A percentile compares a stretch with the other conserved stretches of the same genome.
Evolutionary conservation across 2,329 filamentous ascomycete species (phyloP).

Genomic region (Shiraia bambusicola): DNA sequence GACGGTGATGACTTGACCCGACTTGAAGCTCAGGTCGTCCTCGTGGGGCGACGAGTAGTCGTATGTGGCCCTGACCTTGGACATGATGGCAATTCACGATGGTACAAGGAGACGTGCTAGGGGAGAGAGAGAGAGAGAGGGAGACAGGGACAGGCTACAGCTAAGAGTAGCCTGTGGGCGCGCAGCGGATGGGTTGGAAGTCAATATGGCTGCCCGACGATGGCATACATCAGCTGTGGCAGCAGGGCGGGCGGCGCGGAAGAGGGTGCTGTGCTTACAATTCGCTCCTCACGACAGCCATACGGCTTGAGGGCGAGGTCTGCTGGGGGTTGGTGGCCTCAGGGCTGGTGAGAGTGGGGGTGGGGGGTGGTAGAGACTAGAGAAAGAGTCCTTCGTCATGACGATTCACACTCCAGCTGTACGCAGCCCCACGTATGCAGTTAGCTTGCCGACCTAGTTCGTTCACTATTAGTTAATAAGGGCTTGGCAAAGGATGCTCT

Average conservation of each 20-base stretch:
- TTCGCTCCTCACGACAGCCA: slow-evolving; percentile 11
- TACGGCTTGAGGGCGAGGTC: slow-evolving; percentile 12
- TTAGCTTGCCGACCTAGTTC: no score
- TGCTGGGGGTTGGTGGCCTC: slow-evolving; percentile 11
- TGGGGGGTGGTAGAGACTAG: slow-evolving; percentile 19
- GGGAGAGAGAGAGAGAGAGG: no score
- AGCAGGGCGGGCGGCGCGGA: slow-evolving; percentile 14
- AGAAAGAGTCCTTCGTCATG: slow-evolving; percentile 16
- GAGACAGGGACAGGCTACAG: slow-evolving; percentile 16
- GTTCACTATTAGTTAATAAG: no score
- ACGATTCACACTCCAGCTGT: not conserved
- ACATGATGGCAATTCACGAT: slow-evolving; percentile 46
- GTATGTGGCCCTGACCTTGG: slow-evolving; percentile 94
- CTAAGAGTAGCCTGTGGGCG: slow-evolving; percentile 6
- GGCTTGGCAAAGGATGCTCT: no score
- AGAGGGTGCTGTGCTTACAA: slow-evolving; percentile 2
- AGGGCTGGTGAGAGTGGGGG: no score
- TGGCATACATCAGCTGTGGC: slow-evolving; percentile 14
- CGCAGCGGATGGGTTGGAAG: slow-evolving; percentile 14
- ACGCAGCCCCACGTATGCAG: no score
- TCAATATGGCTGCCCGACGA: slow-evolving; percentile 14
- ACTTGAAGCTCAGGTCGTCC: slow-evolving; percentile 85
- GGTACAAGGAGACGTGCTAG: slow-evolving; percentile 3
- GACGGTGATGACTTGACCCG: slow-evolving; percentile 89
- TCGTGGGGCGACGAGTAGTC: slow-evolving; percentile 92